These are phyloP conservation scores for Vaccinium vitisidaea DNA, from an alignment of 148 eudicot species.

Conservation along the genomic window DNA sequence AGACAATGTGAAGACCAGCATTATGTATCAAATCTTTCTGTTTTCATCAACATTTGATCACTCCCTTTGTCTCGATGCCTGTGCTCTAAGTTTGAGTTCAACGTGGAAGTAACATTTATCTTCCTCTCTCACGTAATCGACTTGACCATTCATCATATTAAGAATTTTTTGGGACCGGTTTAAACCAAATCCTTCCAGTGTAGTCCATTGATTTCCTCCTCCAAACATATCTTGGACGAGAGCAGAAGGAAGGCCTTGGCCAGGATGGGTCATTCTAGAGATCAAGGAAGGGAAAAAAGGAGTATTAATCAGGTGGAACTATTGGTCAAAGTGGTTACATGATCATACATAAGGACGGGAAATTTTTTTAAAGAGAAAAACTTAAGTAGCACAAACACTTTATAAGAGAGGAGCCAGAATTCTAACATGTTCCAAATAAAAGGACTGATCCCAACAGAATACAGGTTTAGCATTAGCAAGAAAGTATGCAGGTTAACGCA, in stretches of 20 bases:
- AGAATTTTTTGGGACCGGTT: conserved; percentile 32
- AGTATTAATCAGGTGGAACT: neutral
- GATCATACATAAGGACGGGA: neutral
- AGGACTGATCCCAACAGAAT: too few species aligned
- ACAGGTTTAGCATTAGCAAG: too few species aligned
- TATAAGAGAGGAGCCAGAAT: too few species aligned
- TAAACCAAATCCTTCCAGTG: conserved; percentile 28
- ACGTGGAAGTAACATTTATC: conserved; percentile 25
- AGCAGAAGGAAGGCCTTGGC: conserved; percentile 32
- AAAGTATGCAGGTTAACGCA: too few species aligned
- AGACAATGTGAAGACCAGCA: neutral
- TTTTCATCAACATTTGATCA: too few species aligned
- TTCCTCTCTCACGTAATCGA: conserved; percentile 30
- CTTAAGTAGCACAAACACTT: neutral
- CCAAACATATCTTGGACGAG: conserved; percentile 34
- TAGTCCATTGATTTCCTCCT: conserved; percentile 14
- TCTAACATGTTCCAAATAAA: too few species aligned
- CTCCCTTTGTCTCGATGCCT: neutral
- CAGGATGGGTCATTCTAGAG: conserved; percentile 39
- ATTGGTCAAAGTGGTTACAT: neutral
- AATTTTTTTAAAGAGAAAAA: neutral
- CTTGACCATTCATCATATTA: conserved; percentile 29
- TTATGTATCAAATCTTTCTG: neutral
- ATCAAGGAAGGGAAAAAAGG: neutral
- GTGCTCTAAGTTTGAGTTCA: conserved; percentile 22